Conservation (phyloP, 805 yeast genomes). For the Monosporozyma yasuniensis region DNA sequence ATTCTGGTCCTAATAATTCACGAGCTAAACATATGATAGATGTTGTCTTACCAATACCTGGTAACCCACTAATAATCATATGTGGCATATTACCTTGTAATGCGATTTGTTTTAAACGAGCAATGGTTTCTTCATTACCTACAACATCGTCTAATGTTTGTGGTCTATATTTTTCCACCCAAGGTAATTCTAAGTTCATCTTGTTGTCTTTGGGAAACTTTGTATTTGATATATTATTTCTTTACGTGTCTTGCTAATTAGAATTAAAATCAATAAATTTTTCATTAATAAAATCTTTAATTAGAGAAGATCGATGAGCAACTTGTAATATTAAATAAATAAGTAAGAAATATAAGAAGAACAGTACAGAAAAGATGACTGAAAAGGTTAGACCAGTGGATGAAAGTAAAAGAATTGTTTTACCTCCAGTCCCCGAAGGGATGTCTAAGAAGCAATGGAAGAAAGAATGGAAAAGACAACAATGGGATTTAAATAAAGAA, state of each 20-base stretch:
- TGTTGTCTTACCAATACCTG: slow-evolving; percentile 97
- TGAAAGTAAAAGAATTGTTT: slow-evolving; percentile 1
- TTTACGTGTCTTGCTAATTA: neutral
- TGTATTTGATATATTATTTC: neutral
- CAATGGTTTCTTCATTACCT: slow-evolving; percentile 87
- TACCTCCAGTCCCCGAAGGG: slow-evolving; percentile 60
- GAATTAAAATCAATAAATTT: neutral
- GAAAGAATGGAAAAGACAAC: slow-evolving; percentile 47
- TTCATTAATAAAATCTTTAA: neutral
- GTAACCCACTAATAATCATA: slow-evolving; percentile 87
- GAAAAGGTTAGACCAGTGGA: neutral
- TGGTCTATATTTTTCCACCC: slow-evolving; percentile 98
- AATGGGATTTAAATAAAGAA: slow-evolving; percentile 57
- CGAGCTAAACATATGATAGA: slow-evolving; percentile 84
- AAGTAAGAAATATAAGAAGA: neutral
- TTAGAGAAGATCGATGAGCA: neutral
- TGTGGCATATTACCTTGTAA: slow-evolving; percentile 96
- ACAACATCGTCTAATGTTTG: slow-evolving; percentile 70
- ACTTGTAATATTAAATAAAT: no score
- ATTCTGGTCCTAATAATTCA: slow-evolving; percentile 63
- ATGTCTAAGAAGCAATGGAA: slow-evolving; percentile 85
- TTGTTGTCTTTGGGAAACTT: neutral
- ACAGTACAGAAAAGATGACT: neutral
- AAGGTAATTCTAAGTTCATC: slow-evolving; percentile 28
- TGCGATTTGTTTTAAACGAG: slow-evolving; percentile 74